These are phyloP conservation scores for Penicillium crystallinum DNA, from an alignment of 495 filamentous ascomycete species.

Conservation along the genomic window DNA sequence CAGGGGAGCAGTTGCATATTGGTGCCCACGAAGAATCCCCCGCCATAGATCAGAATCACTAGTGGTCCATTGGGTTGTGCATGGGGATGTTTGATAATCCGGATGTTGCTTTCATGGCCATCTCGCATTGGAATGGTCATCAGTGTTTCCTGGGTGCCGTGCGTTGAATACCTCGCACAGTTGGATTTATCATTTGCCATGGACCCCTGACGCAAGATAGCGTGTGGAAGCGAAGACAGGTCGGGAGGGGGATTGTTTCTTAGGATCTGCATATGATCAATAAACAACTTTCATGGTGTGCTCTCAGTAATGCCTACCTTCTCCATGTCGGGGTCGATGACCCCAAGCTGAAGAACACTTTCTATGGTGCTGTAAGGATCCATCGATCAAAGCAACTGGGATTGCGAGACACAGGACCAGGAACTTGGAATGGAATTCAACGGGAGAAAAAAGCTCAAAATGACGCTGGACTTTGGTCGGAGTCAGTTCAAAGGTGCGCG, in stretches of 20 bases:
- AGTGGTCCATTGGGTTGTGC: conserved; percentile 29
- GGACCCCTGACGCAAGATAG: background rate
- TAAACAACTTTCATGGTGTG: background rate
- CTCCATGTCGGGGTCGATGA: conserved; percentile 31
- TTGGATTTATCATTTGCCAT: conserved; percentile 3
- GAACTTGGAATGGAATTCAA: background rate
- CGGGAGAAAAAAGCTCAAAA: background rate
- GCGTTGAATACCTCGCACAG: conserved; percentile 7
- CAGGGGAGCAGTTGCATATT: conserved; percentile 25
- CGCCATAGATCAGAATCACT: conserved; percentile 41
- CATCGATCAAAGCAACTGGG: background rate
- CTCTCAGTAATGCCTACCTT: conserved; percentile 13
- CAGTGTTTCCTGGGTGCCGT: conserved; percentile 14
- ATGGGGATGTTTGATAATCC: conserved; percentile 29
- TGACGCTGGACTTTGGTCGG: background rate
- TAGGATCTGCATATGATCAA: conserved; percentile 14
- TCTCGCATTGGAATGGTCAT: conserved; percentile 39
- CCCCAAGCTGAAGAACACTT: conserved; percentile 26
- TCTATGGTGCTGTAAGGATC: conserved; percentile 20
- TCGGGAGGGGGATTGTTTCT: conserved; percentile 20
- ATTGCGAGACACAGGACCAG: background rate
- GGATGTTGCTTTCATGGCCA: conserved; percentile 31
- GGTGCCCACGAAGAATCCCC: conserved; percentile 38
- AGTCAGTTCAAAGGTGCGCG: background rate
- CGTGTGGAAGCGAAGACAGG: background rate